Conservation (phyloP, 2,329 filamentous ascomycete genomes). For the Talaromyces funiculosus region DNA sequence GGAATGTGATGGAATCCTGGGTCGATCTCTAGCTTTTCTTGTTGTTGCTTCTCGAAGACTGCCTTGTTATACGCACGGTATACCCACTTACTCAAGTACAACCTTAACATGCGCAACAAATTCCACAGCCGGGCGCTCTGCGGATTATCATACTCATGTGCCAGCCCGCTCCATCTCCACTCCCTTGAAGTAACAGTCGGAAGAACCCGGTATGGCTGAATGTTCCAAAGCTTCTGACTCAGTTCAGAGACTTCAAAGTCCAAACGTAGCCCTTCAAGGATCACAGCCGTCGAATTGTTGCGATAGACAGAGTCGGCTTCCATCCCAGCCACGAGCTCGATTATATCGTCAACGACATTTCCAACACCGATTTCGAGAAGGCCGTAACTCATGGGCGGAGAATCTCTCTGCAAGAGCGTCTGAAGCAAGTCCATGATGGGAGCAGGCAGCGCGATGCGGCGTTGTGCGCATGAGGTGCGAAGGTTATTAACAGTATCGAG, state of each 20-base stretch:
- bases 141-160: not conserved
- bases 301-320: not conserved
- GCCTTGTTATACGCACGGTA: not conserved
- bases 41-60: not conserved
- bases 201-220: not conserved
- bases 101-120: not conserved
- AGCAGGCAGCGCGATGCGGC: not conserved
- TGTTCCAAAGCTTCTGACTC: not conserved
- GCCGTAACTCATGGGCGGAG: not conserved
- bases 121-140: not conserved
- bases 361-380: not conserved
- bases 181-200: not conserved
- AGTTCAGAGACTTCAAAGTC: not conserved
- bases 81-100: not conserved
- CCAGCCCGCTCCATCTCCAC: not conserved
- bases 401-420: not conserved
- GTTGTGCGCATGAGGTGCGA: not conserved
- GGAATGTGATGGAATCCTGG: not conserved
- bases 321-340: not conserved
- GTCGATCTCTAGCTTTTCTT: too few relatives aligned
- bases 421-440: not conserved
- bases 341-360: conserved; percentile 1
- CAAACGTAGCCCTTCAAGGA: not conserved
- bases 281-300: not conserved
- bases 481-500: not conserved